Conservation (phyloP, 179 eudicot genomes). For the Beta lomatogona region DNA sequence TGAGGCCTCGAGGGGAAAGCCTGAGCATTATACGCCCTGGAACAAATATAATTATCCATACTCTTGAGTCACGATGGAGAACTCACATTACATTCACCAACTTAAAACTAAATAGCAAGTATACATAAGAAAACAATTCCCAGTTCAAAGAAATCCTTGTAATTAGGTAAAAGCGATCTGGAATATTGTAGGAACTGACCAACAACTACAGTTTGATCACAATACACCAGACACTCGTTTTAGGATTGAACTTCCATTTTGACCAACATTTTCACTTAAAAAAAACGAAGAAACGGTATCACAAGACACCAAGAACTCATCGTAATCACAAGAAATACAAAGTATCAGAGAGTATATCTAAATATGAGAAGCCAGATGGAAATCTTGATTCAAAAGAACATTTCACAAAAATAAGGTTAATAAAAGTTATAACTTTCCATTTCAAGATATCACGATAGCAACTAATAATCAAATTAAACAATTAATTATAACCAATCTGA, state of each 20-base stretch:
- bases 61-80: not conserved
- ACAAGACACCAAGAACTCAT: not conserved
- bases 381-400: not conserved
- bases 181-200: not conserved
- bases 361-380: not conserved
- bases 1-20: not conserved
- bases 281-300: not conserved
- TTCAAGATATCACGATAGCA: not conserved
- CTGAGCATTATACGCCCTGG: conserved; percentile 14
- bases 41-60: conserved; percentile 21
- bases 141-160: not conserved
- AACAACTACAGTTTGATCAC: not conserved
- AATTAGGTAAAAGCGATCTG: no score
- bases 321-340: not conserved
- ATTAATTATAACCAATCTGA: no score
- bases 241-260: not conserved
- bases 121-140: not conserved
- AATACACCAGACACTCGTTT: not conserved
- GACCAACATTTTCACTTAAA: not conserved
- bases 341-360: not conserved
- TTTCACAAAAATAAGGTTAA: not conserved
- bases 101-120: not conserved
- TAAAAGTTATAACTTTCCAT: not conserved
- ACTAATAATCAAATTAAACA: not conserved
- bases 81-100: not conserved